These are phyloP conservation scores for Thuidium tamariscinum DNA, from an alignment of 225 moss, liverwort and hornwort genomes.

Conservation along the genomic window DNA sequence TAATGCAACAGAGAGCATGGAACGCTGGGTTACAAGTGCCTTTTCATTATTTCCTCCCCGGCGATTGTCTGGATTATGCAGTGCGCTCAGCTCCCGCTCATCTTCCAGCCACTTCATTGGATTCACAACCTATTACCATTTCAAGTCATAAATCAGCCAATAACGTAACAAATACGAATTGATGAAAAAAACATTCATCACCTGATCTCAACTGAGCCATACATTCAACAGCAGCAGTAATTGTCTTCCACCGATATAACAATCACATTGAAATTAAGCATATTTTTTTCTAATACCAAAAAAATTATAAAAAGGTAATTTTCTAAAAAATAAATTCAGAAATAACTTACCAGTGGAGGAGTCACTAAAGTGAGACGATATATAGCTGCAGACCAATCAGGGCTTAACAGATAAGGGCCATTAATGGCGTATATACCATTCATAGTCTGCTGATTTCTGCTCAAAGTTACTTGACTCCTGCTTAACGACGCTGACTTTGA, in stretches of 20 bases:
- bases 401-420: slow-evolving; percentile 56
- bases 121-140: slow-evolving; percentile 53
- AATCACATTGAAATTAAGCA: background rate
- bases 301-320: background rate
- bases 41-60: slow-evolving; percentile 56
- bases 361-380: slow-evolving; percentile 49
- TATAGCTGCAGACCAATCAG: slow-evolving; percentile 64
- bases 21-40: slow-evolving; percentile 35
- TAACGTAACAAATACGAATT: background rate
- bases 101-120: slow-evolving; percentile 85
- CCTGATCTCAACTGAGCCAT: background rate
- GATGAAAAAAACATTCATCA: background rate
- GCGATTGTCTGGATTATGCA: slow-evolving; percentile 55
- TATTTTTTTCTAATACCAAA: background rate
- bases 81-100: slow-evolving; percentile 62
- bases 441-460: slow-evolving; percentile 27
- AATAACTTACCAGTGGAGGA: slow-evolving; percentile 52
- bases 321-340: background rate
- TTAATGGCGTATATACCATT: slow-evolving; percentile 44
- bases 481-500: slow-evolving; percentile 36
- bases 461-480: slow-evolving; percentile 35
- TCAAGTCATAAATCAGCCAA: background rate
- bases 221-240: background rate
- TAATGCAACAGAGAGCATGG: slow-evolving; percentile 55
- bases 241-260: background rate